Evolutionary conservation across 2,329 filamentous ascomycete species (phyloP), one percentile per base, ranked within the genome.

Genomic region (Xylaria multiplex): DNA sequence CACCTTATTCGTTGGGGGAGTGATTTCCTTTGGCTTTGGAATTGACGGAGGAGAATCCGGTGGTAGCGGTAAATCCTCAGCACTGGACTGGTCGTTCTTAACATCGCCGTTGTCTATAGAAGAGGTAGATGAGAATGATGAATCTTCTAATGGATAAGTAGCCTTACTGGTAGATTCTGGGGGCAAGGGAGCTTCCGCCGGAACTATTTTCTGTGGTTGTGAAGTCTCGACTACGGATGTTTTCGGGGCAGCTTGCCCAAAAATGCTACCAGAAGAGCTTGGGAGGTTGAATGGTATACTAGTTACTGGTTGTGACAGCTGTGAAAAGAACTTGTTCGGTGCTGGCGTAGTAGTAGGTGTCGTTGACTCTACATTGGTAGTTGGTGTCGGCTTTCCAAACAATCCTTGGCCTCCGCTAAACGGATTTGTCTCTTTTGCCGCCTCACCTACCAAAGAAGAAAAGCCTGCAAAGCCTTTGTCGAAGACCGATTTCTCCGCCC

Each of bases 391-490:
- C 57, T 73, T 70, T 46, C 70, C 70, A 54, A 74, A 72, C 7
- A 69, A 16, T 56, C 55, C 70, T 64, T 73, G 68, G 19, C 62
- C 50, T 8, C 61, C 65, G 35, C 70, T 62, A 24, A 75, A 74
- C 16, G 78, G 70, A 27, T 75, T 71, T 16, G 78, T 73, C 37
- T 79, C 74, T 65, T 82, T 81, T 24, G 79, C 72, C 1, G 81
- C 72, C 50, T 85, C 84, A 11, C 80, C 82, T 32, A 93, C 80
- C 14, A 86, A 85, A 64, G 85, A 84, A 6, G 84, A 82, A 76
- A 93, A 91, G 9, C 80, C 84, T 59, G 84, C 82, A 76, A 93
- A 91, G 9, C 80, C 84, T 59, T 80, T 81, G n/a, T 86, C 86
- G 73, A 92, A 91, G 69, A 91, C 71, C 2, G 80, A 82, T 5